Evolutionary conservation across 352 stramenopile genomes (phyloP).

Genomic region (Aphanomyces astaci): DNA sequence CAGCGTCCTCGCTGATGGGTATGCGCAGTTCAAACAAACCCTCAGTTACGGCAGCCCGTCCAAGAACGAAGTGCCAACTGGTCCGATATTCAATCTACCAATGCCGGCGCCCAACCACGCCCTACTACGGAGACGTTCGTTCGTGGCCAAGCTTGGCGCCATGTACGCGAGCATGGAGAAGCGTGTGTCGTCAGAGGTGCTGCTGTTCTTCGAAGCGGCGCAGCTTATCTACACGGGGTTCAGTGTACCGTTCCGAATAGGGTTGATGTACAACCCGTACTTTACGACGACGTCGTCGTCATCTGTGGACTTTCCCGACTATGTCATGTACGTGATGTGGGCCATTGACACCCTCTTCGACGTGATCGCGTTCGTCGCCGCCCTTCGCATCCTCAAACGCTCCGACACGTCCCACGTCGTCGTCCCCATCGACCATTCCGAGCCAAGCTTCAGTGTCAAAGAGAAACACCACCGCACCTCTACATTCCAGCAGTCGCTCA

Average conservation of each 20-base stretch:
- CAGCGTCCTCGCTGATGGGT: neutral
- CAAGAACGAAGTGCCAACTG: neutral
- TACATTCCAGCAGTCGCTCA: neutral
- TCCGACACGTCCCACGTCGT: neutral
- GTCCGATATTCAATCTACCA: neutral
- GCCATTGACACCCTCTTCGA: slow-evolving; percentile 46
- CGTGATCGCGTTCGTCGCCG: slow-evolving; percentile 31
- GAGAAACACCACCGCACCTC: neutral
- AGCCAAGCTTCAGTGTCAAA: neutral
- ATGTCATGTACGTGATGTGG: slow-evolving; percentile 39
- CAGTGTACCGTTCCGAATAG: slow-evolving; percentile 36
- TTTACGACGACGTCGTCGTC: slow-evolving; percentile 18
- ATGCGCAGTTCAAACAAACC: neutral
- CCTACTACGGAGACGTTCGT: neutral
- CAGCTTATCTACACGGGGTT: slow-evolving; percentile 38
- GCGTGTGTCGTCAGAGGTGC: slow-evolving; percentile 40
- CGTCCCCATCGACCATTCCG: neutral
- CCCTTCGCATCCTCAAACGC: neutral
- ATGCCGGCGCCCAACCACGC: neutral
- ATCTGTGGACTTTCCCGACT: neutral
- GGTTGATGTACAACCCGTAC: slow-evolving; percentile 40
- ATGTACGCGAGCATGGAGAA: neutral
- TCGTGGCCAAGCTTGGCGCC: neutral
- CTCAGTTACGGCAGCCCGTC: neutral
- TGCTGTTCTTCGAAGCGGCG: slow-evolving; percentile 48